phyloP scores from a whole-genome alignment of 192 early-diverging fungal genomes.

The Podila clonocystis region DNA sequence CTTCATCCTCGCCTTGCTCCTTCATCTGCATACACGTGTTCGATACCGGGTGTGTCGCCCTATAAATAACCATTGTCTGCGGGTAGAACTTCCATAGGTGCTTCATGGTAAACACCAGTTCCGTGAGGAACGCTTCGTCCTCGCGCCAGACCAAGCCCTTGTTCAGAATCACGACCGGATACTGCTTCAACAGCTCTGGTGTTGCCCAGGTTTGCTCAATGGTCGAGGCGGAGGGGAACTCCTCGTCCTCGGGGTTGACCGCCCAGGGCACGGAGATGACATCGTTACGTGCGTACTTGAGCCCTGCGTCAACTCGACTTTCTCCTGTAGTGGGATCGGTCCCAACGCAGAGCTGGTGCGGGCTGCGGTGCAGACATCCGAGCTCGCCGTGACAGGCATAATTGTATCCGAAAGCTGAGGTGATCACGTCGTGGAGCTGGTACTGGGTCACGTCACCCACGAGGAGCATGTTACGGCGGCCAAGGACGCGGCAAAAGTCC shows the following conservation, averaged over 20 bases:
- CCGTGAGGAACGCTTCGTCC: constrained; percentile 53
- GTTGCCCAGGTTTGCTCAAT: constrained; percentile 57
- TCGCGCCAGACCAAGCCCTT: constrained; percentile 51
- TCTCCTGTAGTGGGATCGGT: background rate
- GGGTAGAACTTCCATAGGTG: constrained; percentile 49
- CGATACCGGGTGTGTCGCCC: constrained; percentile 55
- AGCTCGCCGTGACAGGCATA: constrained; percentile 65
- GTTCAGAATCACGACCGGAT: constrained; percentile 57
- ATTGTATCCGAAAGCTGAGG: constrained; percentile 56
- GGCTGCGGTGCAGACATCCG: constrained; percentile 55
- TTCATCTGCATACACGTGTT: constrained; percentile 54
- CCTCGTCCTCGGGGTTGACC: constrained; percentile 35
- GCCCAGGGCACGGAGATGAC: constrained; percentile 52
- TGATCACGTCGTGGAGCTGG: constrained; percentile 62
- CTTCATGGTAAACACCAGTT: constrained; percentile 54
- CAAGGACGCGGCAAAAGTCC: constrained; percentile 51
- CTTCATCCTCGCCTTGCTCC: constrained; percentile 38
- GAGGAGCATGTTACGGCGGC: constrained; percentile 50
- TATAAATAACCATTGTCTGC: constrained; percentile 56
- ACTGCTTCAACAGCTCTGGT: constrained; percentile 18
- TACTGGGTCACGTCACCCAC: constrained; percentile 61
- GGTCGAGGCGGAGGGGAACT: constrained; percentile 33
- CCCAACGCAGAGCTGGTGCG: constrained; percentile 30
- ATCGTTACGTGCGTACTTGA: constrained; percentile 62
- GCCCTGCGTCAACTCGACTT: background rate